Evolutionary conservation across 345 rosid genomes (phyloP), one percentile per base, ranked within the genome.

Genomic region (Sapria himalayana): DNA sequence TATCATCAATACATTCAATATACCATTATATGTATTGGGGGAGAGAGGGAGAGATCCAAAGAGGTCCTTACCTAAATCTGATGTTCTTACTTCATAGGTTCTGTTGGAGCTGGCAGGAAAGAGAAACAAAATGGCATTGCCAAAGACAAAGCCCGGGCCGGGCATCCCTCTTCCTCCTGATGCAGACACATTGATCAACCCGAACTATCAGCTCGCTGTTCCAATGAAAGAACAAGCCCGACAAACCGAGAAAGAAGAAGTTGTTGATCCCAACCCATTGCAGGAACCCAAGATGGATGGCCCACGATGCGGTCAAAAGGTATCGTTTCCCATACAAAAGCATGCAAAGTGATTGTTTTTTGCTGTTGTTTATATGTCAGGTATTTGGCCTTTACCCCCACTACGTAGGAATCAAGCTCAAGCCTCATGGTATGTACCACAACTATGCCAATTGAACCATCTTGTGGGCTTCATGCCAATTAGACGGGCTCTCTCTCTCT

Each of bases 151-250:
- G 17, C 49, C 73, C 15, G 85, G 72, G 35, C 81, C 81, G 0
- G 77, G 81, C 7, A 59, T 82, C 36, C 69, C 92, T 0, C 93
- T 89, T 1, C 98, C 95, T 3, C 86, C 86, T 3, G 93, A 82
- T 22, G 81, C 69, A 37, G 85, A 82, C 55, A 74, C 92, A 2
- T 43, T 82, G 70, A 61, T 82, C 29, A 73, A 64, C 48, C 81
- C 95, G 0, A 82, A 79, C 39, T 79, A 82, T 60, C 95, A 89
- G 41, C 76, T 82, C 1, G 73, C 62, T 3, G 57, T 76, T 37
- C 81, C 81, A 1, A 71, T 44, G 59, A 79, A 65, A 63, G 71
- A 65, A 19, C 34, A 66, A 10, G 50, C 73, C 7, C 66, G 63
- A 25, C 72, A 69, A 33, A 48, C 64, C 11, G 93, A 82, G 16